Conservation (phyloP, 2,329 filamentous ascomycete genomes). For the Colletotrichum truncatum region DNA sequence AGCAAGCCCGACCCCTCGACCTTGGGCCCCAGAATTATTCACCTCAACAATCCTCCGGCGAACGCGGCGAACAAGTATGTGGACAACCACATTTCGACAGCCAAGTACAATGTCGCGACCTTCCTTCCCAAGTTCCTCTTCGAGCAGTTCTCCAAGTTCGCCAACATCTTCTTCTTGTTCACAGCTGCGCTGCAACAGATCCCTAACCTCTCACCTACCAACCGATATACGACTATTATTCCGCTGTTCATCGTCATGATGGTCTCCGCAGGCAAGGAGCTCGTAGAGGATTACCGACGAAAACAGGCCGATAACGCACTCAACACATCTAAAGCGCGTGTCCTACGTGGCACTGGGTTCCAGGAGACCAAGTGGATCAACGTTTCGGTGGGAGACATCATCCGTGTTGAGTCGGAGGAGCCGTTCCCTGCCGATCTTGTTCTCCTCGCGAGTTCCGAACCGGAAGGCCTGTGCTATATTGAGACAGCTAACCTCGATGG, state of each 20-base stretch:
- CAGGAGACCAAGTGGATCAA: conserved; percentile 93
- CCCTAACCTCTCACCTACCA: conserved; percentile 92
- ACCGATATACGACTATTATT: conserved; percentile 94
- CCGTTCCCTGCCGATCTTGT: conserved; percentile 95
- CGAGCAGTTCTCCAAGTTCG: conserved; percentile 99
- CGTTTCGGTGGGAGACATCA: conserved; percentile 89
- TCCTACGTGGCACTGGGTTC: conserved; percentile 86
- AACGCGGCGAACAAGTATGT: conserved; percentile 91
- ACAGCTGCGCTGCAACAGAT: conserved; percentile 96
- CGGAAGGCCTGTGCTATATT: conserved; percentile 97
- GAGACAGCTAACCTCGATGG: conserved; percentile 98
- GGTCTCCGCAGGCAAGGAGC: conserved; percentile 95
- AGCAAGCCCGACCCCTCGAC: conserved; percentile 89
- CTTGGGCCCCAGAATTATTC: conserved; percentile 89
- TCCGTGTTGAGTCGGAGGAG: conserved; percentile 93
- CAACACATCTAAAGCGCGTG: conserved; percentile 86
- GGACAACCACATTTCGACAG: conserved; percentile 96
- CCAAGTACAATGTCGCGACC: conserved; percentile 94
- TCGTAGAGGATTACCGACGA: conserved; percentile 92
- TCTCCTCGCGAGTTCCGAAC: conserved; percentile 92
- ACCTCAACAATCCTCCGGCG: conserved; percentile 94
- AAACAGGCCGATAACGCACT: conserved; percentile 86
- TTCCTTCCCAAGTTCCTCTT: conserved; percentile 97
- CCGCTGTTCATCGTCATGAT: conserved; percentile 89
- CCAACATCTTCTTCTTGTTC: conserved; percentile 99